Evolutionary conservation across 176 grass and related monocot genomes (phyloP), one percentile per base, ranked within the genome.

Genomic region (Avena atlantica): DNA sequence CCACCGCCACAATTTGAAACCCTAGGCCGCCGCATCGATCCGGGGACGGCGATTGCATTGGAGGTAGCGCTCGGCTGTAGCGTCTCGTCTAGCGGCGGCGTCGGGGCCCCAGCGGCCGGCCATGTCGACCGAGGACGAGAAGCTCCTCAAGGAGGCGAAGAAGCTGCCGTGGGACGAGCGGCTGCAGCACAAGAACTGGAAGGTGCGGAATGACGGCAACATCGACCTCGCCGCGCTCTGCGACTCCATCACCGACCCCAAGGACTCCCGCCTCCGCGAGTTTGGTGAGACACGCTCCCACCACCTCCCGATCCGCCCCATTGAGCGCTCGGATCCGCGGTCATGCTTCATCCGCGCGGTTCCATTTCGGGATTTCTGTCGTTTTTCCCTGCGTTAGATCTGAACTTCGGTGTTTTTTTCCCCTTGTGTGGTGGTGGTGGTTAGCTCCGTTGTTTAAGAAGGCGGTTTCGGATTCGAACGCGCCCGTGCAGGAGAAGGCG

Each of bases 111-210:
- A 31, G 80, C 20, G 25, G 77, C 64, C 80, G 88, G 79, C 68
- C 78, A 99, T 99, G 97, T 80, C 97, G 89, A 99, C 97, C 80
- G 97, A 99, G 87, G 97, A 99, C 60, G 97, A 99, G 85, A 99
- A 99, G 92, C 92, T 99, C 80, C 91, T 99, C 80, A 99, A 96
- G 89, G 97, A 99, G 89, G 94, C 97, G 70, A 99, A 99, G 79
- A 99, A 99, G 85, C 80, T 94, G 51, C 94, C 97, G 13, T 99
- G 97, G 97, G 97, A 99, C 44, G 97, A 99, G 85, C 87, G 97
- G 83, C 88, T 99, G 72, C 89, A 94, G 17, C 97, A 99, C 79
- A 99, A 99, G 80, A 99, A 96, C 83, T 99, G 97, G 97, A 99
- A 99, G 87, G 97, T 99, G 76, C 89, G 97, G 51, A 99, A 99